Evolutionary conservation across 2,329 filamentous ascomycete genomes (phyloP).

Genomic region (Beauveria brongniartii): DNA sequence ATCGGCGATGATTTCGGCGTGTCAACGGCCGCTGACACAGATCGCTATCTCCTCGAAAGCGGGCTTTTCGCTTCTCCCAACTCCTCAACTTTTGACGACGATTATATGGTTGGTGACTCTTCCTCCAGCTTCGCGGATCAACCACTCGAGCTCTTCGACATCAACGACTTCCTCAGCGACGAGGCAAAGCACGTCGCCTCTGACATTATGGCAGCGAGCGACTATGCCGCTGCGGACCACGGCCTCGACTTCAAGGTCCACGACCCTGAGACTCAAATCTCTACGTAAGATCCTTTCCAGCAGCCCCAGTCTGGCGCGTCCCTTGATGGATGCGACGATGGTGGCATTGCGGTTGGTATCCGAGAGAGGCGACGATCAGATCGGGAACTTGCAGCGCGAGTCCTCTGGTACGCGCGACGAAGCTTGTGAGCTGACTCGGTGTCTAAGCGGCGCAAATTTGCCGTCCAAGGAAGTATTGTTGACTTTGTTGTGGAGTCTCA

Average conservation of each 20-base stretch:
- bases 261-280: constrained; percentile 52
- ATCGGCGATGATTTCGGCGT: constrained; percentile 61
- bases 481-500: constrained; percentile 39
- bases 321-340: constrained; percentile 65
- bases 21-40: constrained; percentile 61
- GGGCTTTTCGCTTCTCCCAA: constrained; percentile 67
- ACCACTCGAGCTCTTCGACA: constrained; percentile 39
- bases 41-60: constrained; percentile 71
- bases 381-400: constrained; percentile 29
- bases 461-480: constrained; percentile 41
- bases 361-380: constrained; percentile 44
- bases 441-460: constrained; percentile 29
- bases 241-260: constrained; percentile 43
- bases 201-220: constrained; percentile 41
- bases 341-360: constrained; percentile 63
- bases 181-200: constrained; percentile 37
- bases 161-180: constrained; percentile 48
- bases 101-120: constrained; percentile 58
- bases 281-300: constrained; percentile 61
- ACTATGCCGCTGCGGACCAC: constrained; percentile 45
- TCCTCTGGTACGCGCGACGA: constrained; percentile 29
- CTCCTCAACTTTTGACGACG: constrained; percentile 56
- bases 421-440: constrained; percentile 26
- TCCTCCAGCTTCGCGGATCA: constrained; percentile 35
- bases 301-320: constrained; percentile 68